These are phyloP conservation scores for Diaporthe destruens DNA, from an alignment of 2,329 filamentous ascomycete genomes.

Conservation along the genomic window DNA sequence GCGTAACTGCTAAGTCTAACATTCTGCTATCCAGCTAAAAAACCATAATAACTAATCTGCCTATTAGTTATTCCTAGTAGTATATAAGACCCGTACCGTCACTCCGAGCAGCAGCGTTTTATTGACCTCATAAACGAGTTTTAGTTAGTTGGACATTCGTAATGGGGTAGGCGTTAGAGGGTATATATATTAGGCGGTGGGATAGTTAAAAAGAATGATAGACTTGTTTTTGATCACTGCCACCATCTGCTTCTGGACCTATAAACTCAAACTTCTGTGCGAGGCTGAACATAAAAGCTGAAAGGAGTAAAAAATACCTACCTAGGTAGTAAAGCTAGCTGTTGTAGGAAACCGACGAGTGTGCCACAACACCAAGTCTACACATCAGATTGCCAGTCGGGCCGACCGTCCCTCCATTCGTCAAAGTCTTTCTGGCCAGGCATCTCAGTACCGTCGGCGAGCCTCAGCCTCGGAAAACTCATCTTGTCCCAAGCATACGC, in stretches of 20 bases:
- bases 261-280: too few species aligned
- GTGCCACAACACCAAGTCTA: background rate
- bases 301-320: background rate
- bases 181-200: too few species aligned
- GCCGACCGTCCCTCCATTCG: slow-evolving; percentile 3
- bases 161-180: background rate
- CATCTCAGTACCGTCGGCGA: slow-evolving; percentile 20
- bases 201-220: background rate
- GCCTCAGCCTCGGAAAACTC: background rate
- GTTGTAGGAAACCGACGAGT: too few species aligned
- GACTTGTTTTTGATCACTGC: background rate
- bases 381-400: background rate
- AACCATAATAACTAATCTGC: too few species aligned
- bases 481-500: background rate
- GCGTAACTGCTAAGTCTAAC: too few species aligned
- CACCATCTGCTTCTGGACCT: background rate
- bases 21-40: too few species aligned
- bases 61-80: too few species aligned
- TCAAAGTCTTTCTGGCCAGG: slow-evolving; percentile 9
- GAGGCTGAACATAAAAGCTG: background rate
- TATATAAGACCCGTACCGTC: too few species aligned
- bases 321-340: too few species aligned
- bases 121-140: background rate
- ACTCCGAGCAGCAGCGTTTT: background rate
- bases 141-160: background rate